A percentile compares a stretch with the other conserved stretches of the same genome.
Evolutionary conservation across 805 yeast genomes (phyloP).

Genomic region (Pichia deserticola): DNA sequence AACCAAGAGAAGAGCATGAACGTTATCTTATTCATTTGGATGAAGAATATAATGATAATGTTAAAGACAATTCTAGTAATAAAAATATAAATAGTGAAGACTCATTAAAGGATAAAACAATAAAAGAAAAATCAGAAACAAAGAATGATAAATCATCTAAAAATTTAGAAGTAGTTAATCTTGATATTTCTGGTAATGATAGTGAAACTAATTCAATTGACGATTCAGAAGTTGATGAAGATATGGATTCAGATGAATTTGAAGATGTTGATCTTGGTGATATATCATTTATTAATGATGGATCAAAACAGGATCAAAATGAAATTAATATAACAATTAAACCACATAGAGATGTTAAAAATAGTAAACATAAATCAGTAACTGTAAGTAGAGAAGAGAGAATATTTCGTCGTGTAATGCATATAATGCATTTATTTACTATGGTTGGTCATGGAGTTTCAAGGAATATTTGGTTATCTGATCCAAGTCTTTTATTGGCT

Average conservation of each 20-base stretch:
- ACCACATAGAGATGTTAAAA: slow-evolving; percentile 10
- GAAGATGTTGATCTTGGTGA: slow-evolving; percentile 32
- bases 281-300: background rate
- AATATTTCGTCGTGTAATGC: slow-evolving; percentile 42
- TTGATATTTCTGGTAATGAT: background rate
- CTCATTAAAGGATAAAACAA: background rate
- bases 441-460: slow-evolving; percentile 61
- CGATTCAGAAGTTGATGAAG: slow-evolving; percentile 26
- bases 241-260: slow-evolving; percentile 33
- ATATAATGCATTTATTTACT: slow-evolving; percentile 48
- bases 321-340: slow-evolving; percentile 21
- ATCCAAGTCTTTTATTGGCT: slow-evolving; percentile 31
- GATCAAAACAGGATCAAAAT: slow-evolving; percentile 7
- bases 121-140: background rate
- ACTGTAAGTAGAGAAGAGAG: slow-evolving; percentile 52
- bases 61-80: too few relatives aligned
- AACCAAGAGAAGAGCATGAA: background rate
- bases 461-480: slow-evolving; percentile 71
- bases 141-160: too few relatives aligned
- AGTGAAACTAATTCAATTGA: background rate
- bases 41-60: slow-evolving; percentile 8
- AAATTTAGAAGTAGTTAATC: too few relatives aligned
- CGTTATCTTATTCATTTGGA: slow-evolving; percentile 6
- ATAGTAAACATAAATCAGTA: slow-evolving; percentile 21
- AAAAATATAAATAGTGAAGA: background rate